These are phyloP conservation scores for Dryas drummondii DNA, from an alignment of 306 rosid genomes.

Conservation along the genomic window DNA sequence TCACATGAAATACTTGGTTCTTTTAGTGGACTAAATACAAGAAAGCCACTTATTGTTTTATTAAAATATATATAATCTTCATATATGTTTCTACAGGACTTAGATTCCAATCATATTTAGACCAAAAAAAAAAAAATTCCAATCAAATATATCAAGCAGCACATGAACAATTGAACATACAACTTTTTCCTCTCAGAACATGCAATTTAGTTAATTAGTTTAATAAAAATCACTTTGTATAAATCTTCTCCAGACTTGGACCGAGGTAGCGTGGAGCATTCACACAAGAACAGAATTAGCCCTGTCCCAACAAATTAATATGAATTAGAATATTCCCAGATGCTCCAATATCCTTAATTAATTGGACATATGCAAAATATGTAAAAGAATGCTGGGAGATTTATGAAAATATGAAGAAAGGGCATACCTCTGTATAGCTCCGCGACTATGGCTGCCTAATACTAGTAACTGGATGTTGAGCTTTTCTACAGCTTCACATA, in stretches of 20 bases:
- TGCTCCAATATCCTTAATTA: background rate
- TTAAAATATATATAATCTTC: too few species aligned
- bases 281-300: background rate
- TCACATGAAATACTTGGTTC: too few species aligned
- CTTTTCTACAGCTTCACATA: conserved; percentile 41
- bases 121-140: too few species aligned
- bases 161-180: background rate
- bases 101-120: background rate
- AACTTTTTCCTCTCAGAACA: background rate
- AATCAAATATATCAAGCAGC: background rate
- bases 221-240: background rate
- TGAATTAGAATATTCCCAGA: conserved; percentile 5
- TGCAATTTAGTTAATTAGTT: background rate
- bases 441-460: conserved; percentile 45
- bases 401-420: too few species aligned
- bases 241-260: background rate
- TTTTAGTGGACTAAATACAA: too few species aligned
- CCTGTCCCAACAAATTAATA: conserved; percentile 24
- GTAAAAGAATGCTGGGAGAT: too few species aligned
- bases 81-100: background rate
- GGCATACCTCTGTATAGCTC: conserved; percentile 28
- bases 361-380: too few species aligned
- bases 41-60: too few species aligned
- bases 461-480: conserved; percentile 35
- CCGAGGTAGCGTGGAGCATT: background rate